Evolutionary conservation across 331 rosid species (phyloP).

Genomic region (Acacia concinna): DNA sequence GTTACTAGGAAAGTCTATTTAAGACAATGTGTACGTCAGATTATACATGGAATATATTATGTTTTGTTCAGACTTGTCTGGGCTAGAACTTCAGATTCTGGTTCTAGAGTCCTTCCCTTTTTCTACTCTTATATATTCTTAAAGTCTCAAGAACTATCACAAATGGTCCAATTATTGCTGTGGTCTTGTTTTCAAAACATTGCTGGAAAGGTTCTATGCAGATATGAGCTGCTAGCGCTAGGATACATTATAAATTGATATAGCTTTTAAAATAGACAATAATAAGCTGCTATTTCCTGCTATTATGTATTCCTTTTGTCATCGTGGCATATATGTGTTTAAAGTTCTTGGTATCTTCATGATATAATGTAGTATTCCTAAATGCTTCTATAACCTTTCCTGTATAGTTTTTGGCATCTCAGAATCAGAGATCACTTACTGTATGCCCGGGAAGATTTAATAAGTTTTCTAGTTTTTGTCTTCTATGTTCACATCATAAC

Average conservation of each 20-base stretch:
- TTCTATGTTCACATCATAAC: background rate
- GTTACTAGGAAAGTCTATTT: too few relatives aligned
- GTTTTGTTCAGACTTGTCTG: too few relatives aligned
- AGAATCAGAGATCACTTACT: background rate
- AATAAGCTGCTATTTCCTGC: background rate
- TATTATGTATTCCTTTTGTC: background rate
- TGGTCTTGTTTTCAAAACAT: background rate
- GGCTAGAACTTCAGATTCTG: too few relatives aligned
- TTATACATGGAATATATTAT: too few relatives aligned
- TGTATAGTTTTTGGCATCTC: background rate
- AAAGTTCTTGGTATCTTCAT: background rate
- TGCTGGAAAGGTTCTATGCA: background rate
- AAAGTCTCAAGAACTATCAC: too few relatives aligned
- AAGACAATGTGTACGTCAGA: too few relatives aligned
- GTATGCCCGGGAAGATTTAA: background rate
- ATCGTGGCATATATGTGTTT: background rate
- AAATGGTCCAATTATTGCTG: background rate
- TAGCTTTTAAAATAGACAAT: background rate
- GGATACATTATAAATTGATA: background rate
- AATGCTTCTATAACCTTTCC: background rate
- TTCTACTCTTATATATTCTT: too few relatives aligned
- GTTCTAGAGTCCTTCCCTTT: too few relatives aligned
- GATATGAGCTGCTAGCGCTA: background rate
- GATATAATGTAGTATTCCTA: background rate
- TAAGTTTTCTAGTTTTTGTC: background rate